Evolutionary conservation across 495 filamentous ascomycete species (phyloP).

Genomic region (Hypoxylon fragiforme): DNA sequence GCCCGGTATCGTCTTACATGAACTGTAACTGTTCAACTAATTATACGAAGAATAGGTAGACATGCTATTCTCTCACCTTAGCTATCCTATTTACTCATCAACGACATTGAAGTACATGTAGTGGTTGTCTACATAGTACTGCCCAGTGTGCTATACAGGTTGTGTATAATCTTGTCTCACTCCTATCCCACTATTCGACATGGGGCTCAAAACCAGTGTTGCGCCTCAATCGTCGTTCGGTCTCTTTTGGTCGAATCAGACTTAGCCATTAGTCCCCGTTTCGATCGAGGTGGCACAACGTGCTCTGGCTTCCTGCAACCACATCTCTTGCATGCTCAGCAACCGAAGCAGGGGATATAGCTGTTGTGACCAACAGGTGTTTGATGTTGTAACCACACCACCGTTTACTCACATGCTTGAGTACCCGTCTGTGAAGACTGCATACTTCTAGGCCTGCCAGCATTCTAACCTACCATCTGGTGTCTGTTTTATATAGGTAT

Average conservation of each 20-base stretch:
- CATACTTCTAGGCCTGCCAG: neutral
- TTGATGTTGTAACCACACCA: constrained; percentile 34
- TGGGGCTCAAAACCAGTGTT: constrained; percentile 31
- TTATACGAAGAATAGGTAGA: too few relatives aligned
- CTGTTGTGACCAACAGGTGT: constrained; percentile 32
- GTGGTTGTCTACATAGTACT: too few relatives aligned
- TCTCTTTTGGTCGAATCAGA: constrained; percentile 27
- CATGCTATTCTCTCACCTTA: too few relatives aligned
- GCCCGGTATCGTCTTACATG: constrained; percentile 20
- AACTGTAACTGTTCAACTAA: constrained; percentile 14
- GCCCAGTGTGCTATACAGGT: too few relatives aligned
- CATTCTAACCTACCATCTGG: too few relatives aligned
- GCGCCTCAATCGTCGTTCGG: constrained; percentile 26
- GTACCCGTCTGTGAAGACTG: neutral
- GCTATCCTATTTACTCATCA: too few relatives aligned
- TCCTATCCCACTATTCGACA: constrained; percentile 20
- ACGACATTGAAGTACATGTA: too few relatives aligned
- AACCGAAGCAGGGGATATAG: constrained; percentile 31
- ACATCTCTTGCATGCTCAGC: constrained; percentile 33
- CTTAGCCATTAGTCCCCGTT: constrained; percentile 22
- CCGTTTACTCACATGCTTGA: constrained; percentile 23
- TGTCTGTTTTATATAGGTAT: neutral
- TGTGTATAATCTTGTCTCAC: neutral
- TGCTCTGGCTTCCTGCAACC: constrained; percentile 34
- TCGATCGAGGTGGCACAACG: constrained; percentile 35